phyloP scores from a whole-genome alignment of 1,284 basidiomycete genomes.

The Coriolopsis trogii region DNA sequence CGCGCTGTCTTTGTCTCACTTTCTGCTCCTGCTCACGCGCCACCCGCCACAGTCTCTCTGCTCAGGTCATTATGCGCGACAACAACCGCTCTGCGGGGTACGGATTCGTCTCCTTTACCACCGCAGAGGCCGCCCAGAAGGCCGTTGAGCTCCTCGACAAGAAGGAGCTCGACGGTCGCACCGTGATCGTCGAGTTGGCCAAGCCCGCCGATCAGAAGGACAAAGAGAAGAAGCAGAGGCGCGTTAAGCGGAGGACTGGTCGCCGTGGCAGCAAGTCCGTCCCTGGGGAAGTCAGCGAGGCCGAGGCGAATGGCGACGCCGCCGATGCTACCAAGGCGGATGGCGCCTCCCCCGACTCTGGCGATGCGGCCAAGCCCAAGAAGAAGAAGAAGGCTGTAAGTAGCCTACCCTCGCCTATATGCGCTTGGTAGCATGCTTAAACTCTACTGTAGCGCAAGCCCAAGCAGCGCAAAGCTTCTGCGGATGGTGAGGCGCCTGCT shows the following conservation, averaged over 20 bases:
- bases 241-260: constrained; percentile 74
- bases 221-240: constrained; percentile 78
- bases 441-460: constrained; percentile 48
- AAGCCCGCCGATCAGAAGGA: constrained; percentile 87
- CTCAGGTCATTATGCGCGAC: constrained; percentile 75
- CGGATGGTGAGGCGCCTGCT: constrained; percentile 30
- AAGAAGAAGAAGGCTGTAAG: constrained; percentile 69
- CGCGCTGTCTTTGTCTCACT: constrained; percentile 32
- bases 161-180: constrained; percentile 85
- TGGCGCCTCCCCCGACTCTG: constrained; percentile 46
- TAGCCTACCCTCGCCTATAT: constrained; percentile 11
- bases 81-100: constrained; percentile 86
- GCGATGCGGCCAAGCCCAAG: constrained; percentile 72
- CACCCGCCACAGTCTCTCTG: constrained; percentile 36
- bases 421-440: constrained; percentile 16
- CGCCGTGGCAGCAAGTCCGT: constrained; percentile 83
- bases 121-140: constrained; percentile 80
- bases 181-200: constrained; percentile 87
- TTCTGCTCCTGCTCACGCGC: constrained; percentile 33
- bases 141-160: constrained; percentile 88
- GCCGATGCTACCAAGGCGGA: constrained; percentile 51
- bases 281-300: constrained; percentile 83
- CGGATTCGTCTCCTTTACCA: constrained; percentile 87
- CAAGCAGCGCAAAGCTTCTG: constrained; percentile 49
- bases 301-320: constrained; percentile 77